Conservation (phyloP, 257 asterid species). For the Solanum megistacrolobum region DNA sequence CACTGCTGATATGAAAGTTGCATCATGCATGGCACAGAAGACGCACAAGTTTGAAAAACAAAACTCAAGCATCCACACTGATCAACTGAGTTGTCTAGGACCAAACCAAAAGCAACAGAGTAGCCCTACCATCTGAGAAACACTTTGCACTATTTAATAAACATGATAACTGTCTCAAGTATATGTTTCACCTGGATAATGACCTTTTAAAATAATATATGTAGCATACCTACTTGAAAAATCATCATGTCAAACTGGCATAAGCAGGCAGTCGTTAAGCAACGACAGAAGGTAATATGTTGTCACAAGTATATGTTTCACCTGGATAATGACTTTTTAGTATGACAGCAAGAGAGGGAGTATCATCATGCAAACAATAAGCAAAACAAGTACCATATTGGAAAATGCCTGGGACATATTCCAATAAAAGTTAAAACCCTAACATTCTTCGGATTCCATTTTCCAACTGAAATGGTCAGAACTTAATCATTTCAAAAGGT, state of each 20-base stretch:
- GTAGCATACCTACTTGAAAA: not conserved
- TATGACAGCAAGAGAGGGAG: not conserved
- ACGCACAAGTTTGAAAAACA: not conserved
- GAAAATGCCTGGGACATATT: not conserved
- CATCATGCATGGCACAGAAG: not conserved
- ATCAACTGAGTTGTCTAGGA: too few species aligned
- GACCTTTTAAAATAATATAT: not conserved
- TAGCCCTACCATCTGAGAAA: too few species aligned
- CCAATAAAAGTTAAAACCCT: not conserved
- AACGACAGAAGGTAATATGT: not conserved
- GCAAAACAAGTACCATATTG: not conserved
- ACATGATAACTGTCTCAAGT: not conserved
- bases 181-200: not conserved
- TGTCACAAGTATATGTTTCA: not conserved
- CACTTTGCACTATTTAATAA: too few species aligned
- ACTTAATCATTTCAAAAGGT: not conserved
- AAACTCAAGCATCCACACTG: too few species aligned
- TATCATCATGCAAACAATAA: not conserved
- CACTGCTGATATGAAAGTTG: not conserved
- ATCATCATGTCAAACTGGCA: not conserved
- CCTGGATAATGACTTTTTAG: not conserved
- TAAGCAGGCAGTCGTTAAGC: not conserved
- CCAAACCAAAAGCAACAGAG: too few species aligned
- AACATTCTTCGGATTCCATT: not conserved
- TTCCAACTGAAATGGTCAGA: not conserved